Base-by-base conservation (phyloP, 768 basidiomycete species). In the Scleroderma bovista region DNA sequence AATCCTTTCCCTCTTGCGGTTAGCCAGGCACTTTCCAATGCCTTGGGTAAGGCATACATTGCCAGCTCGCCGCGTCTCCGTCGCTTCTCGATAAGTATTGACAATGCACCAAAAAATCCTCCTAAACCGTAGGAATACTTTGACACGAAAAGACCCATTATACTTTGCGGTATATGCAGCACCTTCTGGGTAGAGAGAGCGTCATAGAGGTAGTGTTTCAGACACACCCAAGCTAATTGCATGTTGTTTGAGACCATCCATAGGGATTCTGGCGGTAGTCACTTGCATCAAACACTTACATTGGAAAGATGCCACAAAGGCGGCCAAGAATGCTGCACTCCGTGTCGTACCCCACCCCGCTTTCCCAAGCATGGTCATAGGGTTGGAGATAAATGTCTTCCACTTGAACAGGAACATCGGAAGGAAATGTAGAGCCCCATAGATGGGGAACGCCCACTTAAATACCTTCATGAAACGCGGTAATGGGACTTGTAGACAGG, bases 21-120 rank as follows among this genome's bases (percentile, higher is more conserved):
- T 1, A 84, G 74, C 93, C 93, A 97, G n/a, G 80, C 80, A 47
- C 89, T 90, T 72, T 98, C 93, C 32, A 98, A 65, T 0, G 81
- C 90, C 65, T 93, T 90, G 4, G 95, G 95, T 22, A 97, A 69
- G 2, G 84, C 86, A 62, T 87, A 93, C 92, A 93, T 90, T 53
- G 93, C 92, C 55, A 97, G 71, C 69, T 98, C 95, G 1, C 81
- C 87, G 5, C 93, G 77, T n/a, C 95, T 75, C 59, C 85, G 78
- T 70, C 80, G 84, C 61, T 91, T 93, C 60, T 98, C 95, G 3
- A 94, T 77, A 50, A 96, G 81, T 43, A 98, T 69, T 8, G 90
- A 77, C 11, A 95, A 57, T 12, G 90, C 92, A 10, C 86, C 74
- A 7, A 83, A 66, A 38, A 90, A 73, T 0, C 93, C 93, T 2